Conservation (phyloP, 495 filamentous ascomycete species). For the Penicillium coffeae region DNA sequence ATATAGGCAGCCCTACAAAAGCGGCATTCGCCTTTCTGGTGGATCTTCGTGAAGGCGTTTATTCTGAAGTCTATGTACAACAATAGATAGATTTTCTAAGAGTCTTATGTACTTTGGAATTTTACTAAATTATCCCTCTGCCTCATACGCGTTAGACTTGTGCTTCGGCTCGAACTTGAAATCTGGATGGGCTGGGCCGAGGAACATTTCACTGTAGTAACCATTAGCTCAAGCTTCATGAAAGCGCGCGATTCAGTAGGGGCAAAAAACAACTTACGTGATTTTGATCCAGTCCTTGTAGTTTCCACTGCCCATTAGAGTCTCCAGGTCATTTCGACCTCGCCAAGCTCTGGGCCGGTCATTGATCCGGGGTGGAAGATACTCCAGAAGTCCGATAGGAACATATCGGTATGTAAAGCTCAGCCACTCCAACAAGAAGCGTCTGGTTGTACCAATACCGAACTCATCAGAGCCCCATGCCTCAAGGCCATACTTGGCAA, state of each 20-base stretch:
- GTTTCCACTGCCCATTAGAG: slow-evolving; percentile 78
- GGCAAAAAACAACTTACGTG: slow-evolving; percentile 57
- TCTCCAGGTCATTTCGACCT: slow-evolving; percentile 87
- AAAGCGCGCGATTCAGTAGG: neutral
- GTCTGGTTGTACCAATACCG: slow-evolving; percentile 79
- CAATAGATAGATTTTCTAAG: too few species aligned
- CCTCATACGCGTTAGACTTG: slow-evolving; percentile 81
- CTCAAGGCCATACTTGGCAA: slow-evolving; percentile 84
- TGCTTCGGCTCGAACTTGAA: slow-evolving; percentile 99
- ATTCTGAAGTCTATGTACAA: neutral
- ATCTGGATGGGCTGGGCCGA: slow-evolving; percentile 81
- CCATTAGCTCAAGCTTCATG: slow-evolving; percentile 11
- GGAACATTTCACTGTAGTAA: slow-evolving; percentile 81
- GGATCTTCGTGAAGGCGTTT: neutral
- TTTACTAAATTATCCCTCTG: slow-evolving; percentile 48
- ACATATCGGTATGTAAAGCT: slow-evolving; percentile 90
- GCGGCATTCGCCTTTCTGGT: too few species aligned
- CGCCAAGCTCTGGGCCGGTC: slow-evolving; percentile 80
- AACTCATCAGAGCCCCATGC: slow-evolving; percentile 94
- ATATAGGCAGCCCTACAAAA: neutral
- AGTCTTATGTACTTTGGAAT: too few species aligned
- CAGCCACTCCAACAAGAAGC: slow-evolving; percentile 92
- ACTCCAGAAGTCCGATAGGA: slow-evolving; percentile 81
- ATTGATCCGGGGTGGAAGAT: slow-evolving; percentile 79
- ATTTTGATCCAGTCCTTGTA: slow-evolving; percentile 99